Evolutionary conservation across 1,284 basidiomycete genomes (phyloP), one percentile per base, ranked within the genome.

Genomic region (Dichomitus squalens): DNA sequence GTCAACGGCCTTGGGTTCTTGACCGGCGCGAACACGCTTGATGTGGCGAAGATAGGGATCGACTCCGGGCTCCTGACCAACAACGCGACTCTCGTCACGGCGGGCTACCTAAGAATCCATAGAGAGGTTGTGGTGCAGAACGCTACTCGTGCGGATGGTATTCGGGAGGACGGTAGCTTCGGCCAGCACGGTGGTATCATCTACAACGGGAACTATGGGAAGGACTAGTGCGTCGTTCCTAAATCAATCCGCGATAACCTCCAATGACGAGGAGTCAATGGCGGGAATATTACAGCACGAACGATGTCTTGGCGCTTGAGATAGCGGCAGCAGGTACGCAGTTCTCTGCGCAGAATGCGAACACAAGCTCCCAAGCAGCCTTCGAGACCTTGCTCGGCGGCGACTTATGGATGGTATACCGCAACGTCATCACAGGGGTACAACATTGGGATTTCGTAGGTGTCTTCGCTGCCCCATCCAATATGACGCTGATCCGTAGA

Each of bases 401-500:
- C 11, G 73, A 79, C 63, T 72, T 75, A 55, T 90, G 87, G 87
- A 88, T 88, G 86, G 83, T 88, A 43, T 86, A 80, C 63, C 74
- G 75, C 18, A 88, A 88, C 67, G 70, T 77, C 7, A 51, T 78
- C 33, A 87, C 86, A 1, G 71, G 76, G 12, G 76, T 81, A 20
- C 68, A 85, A 46, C 85, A 88, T 63, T 89, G 85, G 84, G 86
- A 89, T 62, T 83, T 86, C 63, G 85, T 87, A 60, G 66, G 84
- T 71, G 8, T 34, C 3, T 36, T 29, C 8, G 23, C 23, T 18
- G 23, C n/a, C n/a, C n/a, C n/a, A n/a, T n/a, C n/a, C n/a, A 18
- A 7, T 16, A n/a, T 14, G 6, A 5, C 36, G 9, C 0, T 31
- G 29, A 33, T 35, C 7, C 18, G 7, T 12, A 8, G 4, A 6